Percentiles rank a stretch among this genome's conserved stretches.
Evolutionary conservation across 2,329 filamentous ascomycete species (phyloP).

Genomic region (Xylariales sp.): DNA sequence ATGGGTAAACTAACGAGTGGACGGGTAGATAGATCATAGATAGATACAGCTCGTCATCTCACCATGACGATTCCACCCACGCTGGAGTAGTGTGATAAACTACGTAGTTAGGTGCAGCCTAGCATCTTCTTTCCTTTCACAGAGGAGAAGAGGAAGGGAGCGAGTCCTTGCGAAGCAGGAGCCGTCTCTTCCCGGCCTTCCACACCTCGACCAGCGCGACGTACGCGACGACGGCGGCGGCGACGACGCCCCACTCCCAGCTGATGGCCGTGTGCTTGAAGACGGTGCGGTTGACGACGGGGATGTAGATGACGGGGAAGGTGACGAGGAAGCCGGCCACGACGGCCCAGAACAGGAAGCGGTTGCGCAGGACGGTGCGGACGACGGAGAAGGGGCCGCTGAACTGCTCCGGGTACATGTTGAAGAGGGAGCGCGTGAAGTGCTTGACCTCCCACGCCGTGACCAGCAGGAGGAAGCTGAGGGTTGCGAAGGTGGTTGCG

Average conservation of each 20-base stretch:
- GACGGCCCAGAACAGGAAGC: slow-evolving; percentile 74
- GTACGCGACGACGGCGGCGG: slow-evolving; percentile 68
- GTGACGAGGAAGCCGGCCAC: slow-evolving; percentile 69
- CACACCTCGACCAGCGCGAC: slow-evolving; percentile 73
- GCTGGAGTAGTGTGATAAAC: background rate
- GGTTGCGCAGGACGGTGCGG: slow-evolving; percentile 74
- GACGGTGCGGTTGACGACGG: slow-evolving; percentile 71
- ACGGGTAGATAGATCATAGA: background rate
- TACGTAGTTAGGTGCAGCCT: too few relatives aligned
- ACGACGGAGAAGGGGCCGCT: slow-evolving; percentile 59
- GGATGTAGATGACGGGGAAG: slow-evolving; percentile 75
- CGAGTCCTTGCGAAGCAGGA: slow-evolving; percentile 29
- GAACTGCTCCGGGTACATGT: slow-evolving; percentile 68
- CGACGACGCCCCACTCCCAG: slow-evolving; percentile 80
- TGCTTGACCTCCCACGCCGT: slow-evolving; percentile 81
- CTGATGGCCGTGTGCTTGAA: slow-evolving; percentile 76
- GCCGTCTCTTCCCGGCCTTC: slow-evolving; percentile 73
- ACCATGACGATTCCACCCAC: slow-evolving; percentile 12
- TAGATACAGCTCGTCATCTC: slow-evolving; percentile 11
- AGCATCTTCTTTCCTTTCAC: background rate
- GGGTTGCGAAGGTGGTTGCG: slow-evolving; percentile 74
- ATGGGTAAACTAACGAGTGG: background rate
- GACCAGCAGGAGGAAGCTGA: slow-evolving; percentile 75
- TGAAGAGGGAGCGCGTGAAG: slow-evolving; percentile 75
- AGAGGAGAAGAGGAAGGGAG: background rate